Conservation (phyloP, 768 basidiomycete genomes). For the Podaxis sp. region DNA sequence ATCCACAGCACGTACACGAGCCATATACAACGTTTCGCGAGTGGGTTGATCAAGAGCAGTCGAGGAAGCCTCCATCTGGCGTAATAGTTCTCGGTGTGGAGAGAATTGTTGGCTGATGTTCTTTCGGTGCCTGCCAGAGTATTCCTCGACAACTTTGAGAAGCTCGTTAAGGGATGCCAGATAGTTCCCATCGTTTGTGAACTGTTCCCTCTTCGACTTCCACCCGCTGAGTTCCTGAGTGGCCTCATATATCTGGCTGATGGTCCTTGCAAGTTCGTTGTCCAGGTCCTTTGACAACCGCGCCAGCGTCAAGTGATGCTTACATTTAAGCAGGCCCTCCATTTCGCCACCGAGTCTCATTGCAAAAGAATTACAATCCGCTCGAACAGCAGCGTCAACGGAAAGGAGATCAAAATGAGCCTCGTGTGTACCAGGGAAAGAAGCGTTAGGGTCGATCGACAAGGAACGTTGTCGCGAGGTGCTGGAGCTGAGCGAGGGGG, state of each 20-base stretch:
- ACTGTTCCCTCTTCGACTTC: constrained; percentile 20
- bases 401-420: constrained; percentile 56
- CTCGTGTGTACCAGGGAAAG: constrained; percentile 24
- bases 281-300: constrained; percentile 57
- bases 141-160: constrained; percentile 36
- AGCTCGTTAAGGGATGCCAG: constrained; percentile 34
- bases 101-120: constrained; percentile 44
- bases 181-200: constrained; percentile 13
- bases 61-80: constrained; percentile 52
- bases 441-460: constrained; percentile 10
- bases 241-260: constrained; percentile 21
- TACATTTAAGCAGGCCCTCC: constrained; percentile 48
- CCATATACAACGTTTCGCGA: constrained; percentile 47
- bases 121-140: constrained; percentile 14
- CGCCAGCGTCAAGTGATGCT: constrained; percentile 50
- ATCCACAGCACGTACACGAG: constrained; percentile 50
- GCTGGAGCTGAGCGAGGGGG: constrained; percentile 13
- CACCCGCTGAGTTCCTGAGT: constrained; percentile 39
- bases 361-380: constrained; percentile 66
- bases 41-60: constrained; percentile 41
- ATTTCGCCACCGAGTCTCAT: constrained; percentile 60
- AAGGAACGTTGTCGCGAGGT: constrained; percentile 4
- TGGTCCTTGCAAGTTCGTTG: constrained; percentile 33
- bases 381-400: constrained; percentile 67
- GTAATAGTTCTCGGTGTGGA: constrained; percentile 53